Conservation (phyloP, 192 early-diverging fungal genomes). For the Coemansia sp. region DNA sequence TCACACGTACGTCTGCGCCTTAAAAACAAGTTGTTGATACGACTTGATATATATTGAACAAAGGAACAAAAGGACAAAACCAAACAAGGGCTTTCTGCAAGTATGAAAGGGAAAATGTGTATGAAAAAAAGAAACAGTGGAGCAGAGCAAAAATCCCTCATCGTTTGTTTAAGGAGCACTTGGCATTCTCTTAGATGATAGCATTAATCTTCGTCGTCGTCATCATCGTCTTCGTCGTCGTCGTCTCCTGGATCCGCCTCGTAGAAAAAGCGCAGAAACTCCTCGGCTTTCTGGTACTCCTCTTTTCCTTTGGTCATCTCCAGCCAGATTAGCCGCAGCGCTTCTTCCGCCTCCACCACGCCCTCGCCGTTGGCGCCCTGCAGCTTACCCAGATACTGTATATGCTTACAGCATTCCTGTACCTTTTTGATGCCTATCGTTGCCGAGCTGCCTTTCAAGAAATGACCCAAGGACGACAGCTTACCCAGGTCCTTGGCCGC, state of each 20-base stretch:
- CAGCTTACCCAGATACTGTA: slow-evolving; percentile 79
- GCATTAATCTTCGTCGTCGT: background rate
- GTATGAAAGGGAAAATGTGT: no score
- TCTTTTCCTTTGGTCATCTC: slow-evolving; percentile 61
- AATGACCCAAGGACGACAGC: slow-evolving; percentile 83
- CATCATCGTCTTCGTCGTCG: slow-evolving; percentile 13
- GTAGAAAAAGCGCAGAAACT: slow-evolving; percentile 69
- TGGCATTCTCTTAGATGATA: background rate
- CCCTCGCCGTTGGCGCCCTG: slow-evolving; percentile 44
- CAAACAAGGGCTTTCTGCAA: no score
- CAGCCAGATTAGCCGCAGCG: slow-evolving; percentile 55
- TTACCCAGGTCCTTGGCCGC: slow-evolving; percentile 60
- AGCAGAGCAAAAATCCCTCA: background rate
- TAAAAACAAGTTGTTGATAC: no score
- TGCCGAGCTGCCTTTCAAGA: slow-evolving; percentile 89
- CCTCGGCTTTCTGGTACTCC: slow-evolving; percentile 73
- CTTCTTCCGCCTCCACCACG: slow-evolving; percentile 58
- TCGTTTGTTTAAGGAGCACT: no score
- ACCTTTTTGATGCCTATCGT: slow-evolving; percentile 81
- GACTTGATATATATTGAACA: no score
- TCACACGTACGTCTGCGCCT: no score
- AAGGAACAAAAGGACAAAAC: no score
- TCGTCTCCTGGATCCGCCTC: slow-evolving; percentile 40
- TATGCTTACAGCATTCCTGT: slow-evolving; percentile 77
- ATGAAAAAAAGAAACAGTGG: no score